Conservation (phyloP, 495 filamentous ascomycete genomes). For the Tirmania nivea region DNA sequence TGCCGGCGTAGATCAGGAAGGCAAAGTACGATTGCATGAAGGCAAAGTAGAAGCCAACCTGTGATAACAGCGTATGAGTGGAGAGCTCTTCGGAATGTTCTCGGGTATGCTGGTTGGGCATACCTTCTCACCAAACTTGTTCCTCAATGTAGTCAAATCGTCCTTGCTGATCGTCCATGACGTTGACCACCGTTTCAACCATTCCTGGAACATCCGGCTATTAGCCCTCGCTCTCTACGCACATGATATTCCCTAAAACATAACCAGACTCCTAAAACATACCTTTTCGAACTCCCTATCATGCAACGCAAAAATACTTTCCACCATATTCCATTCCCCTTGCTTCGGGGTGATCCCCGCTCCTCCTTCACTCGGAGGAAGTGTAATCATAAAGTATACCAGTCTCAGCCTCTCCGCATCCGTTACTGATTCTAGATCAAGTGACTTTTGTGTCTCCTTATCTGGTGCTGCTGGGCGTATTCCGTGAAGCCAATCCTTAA, state of each 20-base stretch:
- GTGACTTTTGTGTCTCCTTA: constrained; percentile 40
- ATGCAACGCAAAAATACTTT: constrained; percentile 71
- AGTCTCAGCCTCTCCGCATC: constrained; percentile 77
- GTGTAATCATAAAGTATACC: constrained; percentile 69
- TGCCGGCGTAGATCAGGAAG: constrained; percentile 66
- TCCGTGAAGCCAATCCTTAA: constrained; percentile 91
- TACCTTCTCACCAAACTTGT: constrained; percentile 75
- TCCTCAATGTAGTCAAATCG: constrained; percentile 66
- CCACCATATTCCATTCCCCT: constrained; percentile 68
- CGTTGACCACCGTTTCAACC: constrained; percentile 73
- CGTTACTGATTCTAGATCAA: constrained; percentile 46
- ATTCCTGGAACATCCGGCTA: constrained; percentile 22
- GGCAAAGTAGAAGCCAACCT: constrained; percentile 87
- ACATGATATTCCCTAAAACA: background rate
- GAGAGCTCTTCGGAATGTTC: constrained; percentile 6
- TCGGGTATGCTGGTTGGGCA: too few species aligned
- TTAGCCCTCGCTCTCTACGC: too few species aligned
- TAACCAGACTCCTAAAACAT: too few species aligned
- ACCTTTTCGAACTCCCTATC: constrained; percentile 63
- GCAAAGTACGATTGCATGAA: constrained; percentile 84
- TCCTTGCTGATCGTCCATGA: constrained; percentile 55
- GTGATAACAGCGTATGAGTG: background rate
- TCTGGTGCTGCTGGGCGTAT: constrained; percentile 61
- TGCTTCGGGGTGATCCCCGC: constrained; percentile 68
- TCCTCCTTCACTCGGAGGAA: constrained; percentile 58